Evolutionary conservation across 2,329 filamentous ascomycete species (phyloP).

Genomic region (Xylariaceae sp.): DNA sequence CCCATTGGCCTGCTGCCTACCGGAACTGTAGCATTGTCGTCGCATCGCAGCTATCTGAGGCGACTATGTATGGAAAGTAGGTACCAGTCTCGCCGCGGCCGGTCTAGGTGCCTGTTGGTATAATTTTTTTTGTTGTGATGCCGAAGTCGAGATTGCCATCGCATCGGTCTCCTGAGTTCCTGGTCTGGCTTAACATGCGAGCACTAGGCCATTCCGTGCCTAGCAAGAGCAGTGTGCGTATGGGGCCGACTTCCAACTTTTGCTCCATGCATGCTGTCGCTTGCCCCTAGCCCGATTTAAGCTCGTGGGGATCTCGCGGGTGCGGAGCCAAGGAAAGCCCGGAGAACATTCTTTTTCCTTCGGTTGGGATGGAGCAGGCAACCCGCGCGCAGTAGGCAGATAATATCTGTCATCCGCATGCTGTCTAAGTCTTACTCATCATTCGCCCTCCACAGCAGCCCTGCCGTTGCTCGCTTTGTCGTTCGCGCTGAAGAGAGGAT

Average conservation of each 20-base stretch:
- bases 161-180: neutral
- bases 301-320: conserved; percentile 4
- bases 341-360: conserved; percentile 17
- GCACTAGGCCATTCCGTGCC: too few relatives aligned
- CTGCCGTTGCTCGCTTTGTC: conserved; percentile 2
- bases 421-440: conserved; percentile 17
- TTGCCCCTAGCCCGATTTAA: neutral
- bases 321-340: conserved; percentile 3
- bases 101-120: conserved; percentile 9
- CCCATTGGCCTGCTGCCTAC: conserved; percentile 15
- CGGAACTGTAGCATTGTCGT: conserved; percentile 14
- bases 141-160: neutral
- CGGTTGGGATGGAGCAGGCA: neutral
- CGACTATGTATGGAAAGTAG: neutral
- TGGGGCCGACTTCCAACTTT: neutral
- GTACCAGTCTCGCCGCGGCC: conserved; percentile 10
- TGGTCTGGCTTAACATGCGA: neutral
- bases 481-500: conserved; percentile 13
- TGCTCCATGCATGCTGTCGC: neutral
- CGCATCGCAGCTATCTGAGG: conserved; percentile 11
- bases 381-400: neutral
- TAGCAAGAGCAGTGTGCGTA: too few relatives aligned
- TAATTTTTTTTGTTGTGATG: neutral
- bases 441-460: conserved; percentile 2
- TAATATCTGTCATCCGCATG: conserved; percentile 5